Percentiles rank a stretch among this genome's conserved stretches.
phyloP scores from a whole-genome alignment of 768 basidiomycete species.

The Russula abietina region DNA sequence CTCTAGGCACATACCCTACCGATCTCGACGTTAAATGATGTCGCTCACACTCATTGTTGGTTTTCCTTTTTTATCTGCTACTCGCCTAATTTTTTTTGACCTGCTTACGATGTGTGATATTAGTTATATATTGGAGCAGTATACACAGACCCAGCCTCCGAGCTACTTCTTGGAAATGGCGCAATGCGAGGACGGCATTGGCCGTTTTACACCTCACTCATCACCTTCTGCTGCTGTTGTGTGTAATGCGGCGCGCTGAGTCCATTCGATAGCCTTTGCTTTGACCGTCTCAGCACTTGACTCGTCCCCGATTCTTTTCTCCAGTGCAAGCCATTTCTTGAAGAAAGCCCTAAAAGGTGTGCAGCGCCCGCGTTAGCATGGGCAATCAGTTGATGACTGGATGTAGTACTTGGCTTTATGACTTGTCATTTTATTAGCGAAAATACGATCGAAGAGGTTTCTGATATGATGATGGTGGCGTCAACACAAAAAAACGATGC shows the following conservation, averaged over 20 bases:
- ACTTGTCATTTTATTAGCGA: slow-evolving; percentile 82
- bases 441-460: slow-evolving; percentile 79
- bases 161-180: slow-evolving; percentile 19
- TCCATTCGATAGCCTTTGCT: slow-evolving; percentile 88
- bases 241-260: slow-evolving; percentile 49
- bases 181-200: slow-evolving; percentile 21
- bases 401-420: slow-evolving; percentile 84
- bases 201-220: slow-evolving; percentile 4
- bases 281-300: slow-evolving; percentile 78
- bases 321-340: slow-evolving; percentile 94
- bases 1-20: slow-evolving; percentile 45
- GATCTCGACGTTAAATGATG: slow-evolving; percentile 32
- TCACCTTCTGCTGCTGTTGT: slow-evolving; percentile 6
- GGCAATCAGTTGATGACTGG: neutral
- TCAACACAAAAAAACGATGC: neutral
- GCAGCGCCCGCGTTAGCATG: slow-evolving; percentile 2
- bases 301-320: slow-evolving; percentile 81
- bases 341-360: slow-evolving; percentile 65
- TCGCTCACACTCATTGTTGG: slow-evolving; percentile 47
- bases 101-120: slow-evolving; percentile 34
- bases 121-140: slow-evolving; percentile 27
- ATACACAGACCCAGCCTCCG: slow-evolving; percentile 11
- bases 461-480: slow-evolving; percentile 34
- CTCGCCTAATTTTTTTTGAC: slow-evolving; percentile 34
- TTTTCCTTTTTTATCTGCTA: slow-evolving; percentile 39